A percentile compares a stretch with the other conserved stretches of the same genome.
These are phyloP conservation scores for Aspergillus proliferans DNA, from an alignment of 2,329 filamentous ascomycete genomes.

Conservation along the genomic window DNA sequence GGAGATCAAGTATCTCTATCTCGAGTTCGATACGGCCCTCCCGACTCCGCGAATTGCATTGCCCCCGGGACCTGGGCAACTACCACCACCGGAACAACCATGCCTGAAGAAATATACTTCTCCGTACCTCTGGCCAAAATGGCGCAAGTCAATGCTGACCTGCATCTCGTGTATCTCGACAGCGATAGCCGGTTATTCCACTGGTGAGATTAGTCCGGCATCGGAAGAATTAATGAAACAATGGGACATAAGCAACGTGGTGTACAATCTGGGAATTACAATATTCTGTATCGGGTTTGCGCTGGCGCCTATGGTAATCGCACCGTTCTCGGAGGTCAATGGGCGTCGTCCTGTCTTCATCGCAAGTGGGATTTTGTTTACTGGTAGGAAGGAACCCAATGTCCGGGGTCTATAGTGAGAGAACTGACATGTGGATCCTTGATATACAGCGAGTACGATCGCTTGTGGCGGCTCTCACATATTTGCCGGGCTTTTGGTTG, in stretches of 20 bases:
- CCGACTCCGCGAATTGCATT: constrained; percentile 38
- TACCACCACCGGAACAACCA: constrained; percentile 51
- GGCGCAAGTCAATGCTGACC: constrained; percentile 65
- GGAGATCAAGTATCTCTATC: constrained; percentile 54
- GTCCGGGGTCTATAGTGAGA: neutral
- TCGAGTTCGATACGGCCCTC: constrained; percentile 57
- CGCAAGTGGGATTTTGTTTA: constrained; percentile 64
- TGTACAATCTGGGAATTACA: constrained; percentile 69
- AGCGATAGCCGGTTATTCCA: constrained; percentile 69
- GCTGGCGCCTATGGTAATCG: constrained; percentile 77
- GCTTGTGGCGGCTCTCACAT: constrained; percentile 65
- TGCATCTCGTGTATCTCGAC: constrained; percentile 71
- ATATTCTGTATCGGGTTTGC: constrained; percentile 77
- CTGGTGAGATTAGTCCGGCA: constrained; percentile 72
- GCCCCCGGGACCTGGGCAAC: constrained; percentile 22
- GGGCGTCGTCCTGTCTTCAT: constrained; percentile 79
- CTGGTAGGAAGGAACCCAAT: constrained; percentile 31
- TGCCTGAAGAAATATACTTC: constrained; percentile 61
- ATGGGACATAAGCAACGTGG: constrained; percentile 59
- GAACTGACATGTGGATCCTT: constrained; percentile 3
- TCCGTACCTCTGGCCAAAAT: constrained; percentile 66
- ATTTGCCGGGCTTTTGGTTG: constrained; percentile 66
- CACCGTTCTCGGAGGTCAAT: constrained; percentile 82
- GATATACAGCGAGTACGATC: constrained; percentile 52
- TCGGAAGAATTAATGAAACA: constrained; percentile 58